These are phyloP conservation scores for Linnemannia zychae DNA, from an alignment of 192 early-diverging fungal genomes.

Conservation along the genomic window DNA sequence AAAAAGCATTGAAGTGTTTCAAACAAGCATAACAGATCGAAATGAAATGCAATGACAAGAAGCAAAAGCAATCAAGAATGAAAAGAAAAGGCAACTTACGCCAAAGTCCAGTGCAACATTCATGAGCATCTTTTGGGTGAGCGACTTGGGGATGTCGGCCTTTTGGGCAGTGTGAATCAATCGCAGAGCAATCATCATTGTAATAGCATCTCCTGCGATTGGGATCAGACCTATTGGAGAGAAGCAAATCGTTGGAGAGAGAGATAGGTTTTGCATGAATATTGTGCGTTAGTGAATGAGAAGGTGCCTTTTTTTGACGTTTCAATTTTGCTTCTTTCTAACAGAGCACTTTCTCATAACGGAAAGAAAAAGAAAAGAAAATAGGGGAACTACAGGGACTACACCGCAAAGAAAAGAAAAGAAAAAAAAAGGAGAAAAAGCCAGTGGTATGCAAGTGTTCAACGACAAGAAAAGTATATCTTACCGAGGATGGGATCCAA, in stretches of 20 bases:
- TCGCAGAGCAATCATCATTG: constrained; percentile 53
- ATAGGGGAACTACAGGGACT: background rate
- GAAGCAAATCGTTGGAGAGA: background rate
- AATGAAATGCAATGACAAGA: background rate
- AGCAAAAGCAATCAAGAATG: background rate
- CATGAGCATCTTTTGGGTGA: constrained; percentile 58
- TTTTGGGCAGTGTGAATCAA: constrained; percentile 57
- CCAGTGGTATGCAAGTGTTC: background rate
- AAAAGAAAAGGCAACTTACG: constrained; percentile 40
- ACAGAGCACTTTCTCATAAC: background rate
- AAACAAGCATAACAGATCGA: background rate
- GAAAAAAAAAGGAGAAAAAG: background rate
- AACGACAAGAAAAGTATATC: constrained; percentile 11
- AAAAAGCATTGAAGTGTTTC: background rate
- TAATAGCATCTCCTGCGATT: constrained; percentile 62
- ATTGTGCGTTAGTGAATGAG: background rate
- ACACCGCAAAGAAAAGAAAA: background rate
- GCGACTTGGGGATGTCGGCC: constrained; percentile 58
- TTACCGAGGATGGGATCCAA: constrained; percentile 65
- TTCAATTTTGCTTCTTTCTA: no score
- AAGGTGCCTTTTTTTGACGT: background rate
- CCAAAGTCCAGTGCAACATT: constrained; percentile 67
- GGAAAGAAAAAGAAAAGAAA: background rate
- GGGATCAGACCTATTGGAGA: constrained; percentile 62
- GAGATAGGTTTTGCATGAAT: background rate